Evolutionary conservation across 345 rosid genomes (phyloP), one percentile per base, ranked within the genome.

Genomic region (Populus pruinosa): DNA sequence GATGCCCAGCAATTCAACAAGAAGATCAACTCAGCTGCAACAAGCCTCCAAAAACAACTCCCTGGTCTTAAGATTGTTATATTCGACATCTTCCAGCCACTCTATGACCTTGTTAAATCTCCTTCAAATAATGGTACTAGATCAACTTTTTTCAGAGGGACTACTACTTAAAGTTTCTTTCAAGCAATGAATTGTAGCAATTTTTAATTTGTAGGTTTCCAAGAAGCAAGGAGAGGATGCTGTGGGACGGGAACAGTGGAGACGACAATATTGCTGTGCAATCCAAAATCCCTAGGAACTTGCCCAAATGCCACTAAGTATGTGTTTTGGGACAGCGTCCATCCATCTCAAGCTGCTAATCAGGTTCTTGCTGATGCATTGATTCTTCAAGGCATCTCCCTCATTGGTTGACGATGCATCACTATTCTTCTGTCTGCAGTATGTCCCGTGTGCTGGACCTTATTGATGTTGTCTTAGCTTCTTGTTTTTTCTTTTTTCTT

Each of bases 271-370:
- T 78, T 92, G 73, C 77, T 94, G 86, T 96, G 98, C 89, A 94
- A 94, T 83, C 87, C 91, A 4, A 85, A 83, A 59, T 80, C 98
- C 4, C 76, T 29, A 6, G 97, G 99, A 73, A 92, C 98, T 61
- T 96, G 99, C 56, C 8, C 97, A 2, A 91, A 92, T 82, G 97
- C 99, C 27, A 81, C 89, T 25, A 89, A 90, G 80, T 92, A 90
- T 81, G 94, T 96, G 83, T 96, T 96, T 77, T 96, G 93, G 90
- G 98, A 96, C 84, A 87, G 94, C 79, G 93, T 94, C 44, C 99
- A 96, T 82, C 98, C 98, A 23, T 91, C 98, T 63, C 81, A 96
- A 84, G 98, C 97, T 69, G 92, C 97, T 41, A 94, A 96, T 81
- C 85, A 94, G 79, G 83, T 94, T 73, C 94, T 96, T 65, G 92